Base-by-base conservation (phyloP, 164 flowering plant genomes). In the Chloranthus sessilifolius region DNA sequence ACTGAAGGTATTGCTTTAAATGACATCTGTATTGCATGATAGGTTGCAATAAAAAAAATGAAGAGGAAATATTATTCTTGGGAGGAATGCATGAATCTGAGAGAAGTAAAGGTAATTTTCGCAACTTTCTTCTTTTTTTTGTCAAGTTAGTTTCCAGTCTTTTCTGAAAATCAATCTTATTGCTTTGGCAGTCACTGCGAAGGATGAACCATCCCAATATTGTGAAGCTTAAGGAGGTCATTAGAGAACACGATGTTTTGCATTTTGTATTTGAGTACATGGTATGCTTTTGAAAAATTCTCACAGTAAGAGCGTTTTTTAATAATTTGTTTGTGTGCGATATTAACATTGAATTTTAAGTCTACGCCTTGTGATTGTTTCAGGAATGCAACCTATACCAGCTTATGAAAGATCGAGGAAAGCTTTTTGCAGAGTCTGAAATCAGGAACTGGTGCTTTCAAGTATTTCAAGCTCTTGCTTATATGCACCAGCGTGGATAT, bases 1-100 rank as follows among this genome's bases (percentile, higher is more conserved):
- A n/a, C n/a, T n/a, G n/a, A n/a, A n/a, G n/a, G n/a, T n/a, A n/a
- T n/a, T n/a, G n/a, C n/a, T n/a, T n/a, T n/a, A n/a, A n/a, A n/a
- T n/a, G n/a, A n/a, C n/a, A n/a, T n/a, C n/a, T n/a, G n/a, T n/a
- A 36, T 12, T 2, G 22, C 16, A 49, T 55, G 16, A 38, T 63
- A 94, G 99, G 99, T 94, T 49, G 99, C 99, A 12, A 76, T 94
- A 1, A 94, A 94, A 55, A 87, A 82, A 63, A 94, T 92, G 99
- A 88, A 88, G 80, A 84, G 80, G 41, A 92, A 82, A 44, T 94
- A 87, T 56, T 89, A 82, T 66, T 78, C 96, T 7, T 94, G 99
- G 99, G 99, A 94, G 42, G 99, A 94, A 53, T 89, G 99, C 61
- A 74, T 94, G 43, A 89, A 85, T 63, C 68, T 94, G 52, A 81